phyloP scores from a whole-genome alignment of 495 filamentous ascomycete genomes.

The Niebla homalea region DNA sequence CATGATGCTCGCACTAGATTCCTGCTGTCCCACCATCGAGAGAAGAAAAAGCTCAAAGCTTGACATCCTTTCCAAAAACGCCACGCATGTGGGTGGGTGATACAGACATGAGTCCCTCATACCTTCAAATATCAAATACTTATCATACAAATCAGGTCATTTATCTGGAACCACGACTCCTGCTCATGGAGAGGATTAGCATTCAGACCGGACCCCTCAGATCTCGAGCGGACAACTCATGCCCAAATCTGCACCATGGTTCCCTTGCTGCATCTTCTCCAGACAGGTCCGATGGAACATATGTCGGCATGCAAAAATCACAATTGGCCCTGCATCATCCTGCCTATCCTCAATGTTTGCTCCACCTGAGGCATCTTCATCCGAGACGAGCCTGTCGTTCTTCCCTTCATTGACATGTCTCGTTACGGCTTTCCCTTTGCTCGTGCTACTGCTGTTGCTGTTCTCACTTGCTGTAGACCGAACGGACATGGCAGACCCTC shows the following conservation, averaged over 20 bases:
- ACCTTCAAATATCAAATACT: too few species aligned
- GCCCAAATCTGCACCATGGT: constrained; percentile 4
- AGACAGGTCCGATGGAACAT: constrained; percentile 39
- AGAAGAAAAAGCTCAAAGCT: too few species aligned
- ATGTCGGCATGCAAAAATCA: constrained; percentile 44
- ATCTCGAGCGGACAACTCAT: background rate
- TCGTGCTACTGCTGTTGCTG: background rate
- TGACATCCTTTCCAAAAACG: too few species aligned
- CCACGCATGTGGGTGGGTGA: too few species aligned
- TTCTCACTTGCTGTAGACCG: too few species aligned
- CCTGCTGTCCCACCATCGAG: too few species aligned
- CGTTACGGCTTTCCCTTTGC: constrained; percentile 8
- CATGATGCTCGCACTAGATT: too few species aligned
- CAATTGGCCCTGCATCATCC: constrained; percentile 21
- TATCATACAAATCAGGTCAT: too few species aligned
- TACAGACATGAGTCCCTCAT: too few species aligned
- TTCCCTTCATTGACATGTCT: background rate
- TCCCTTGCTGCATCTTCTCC: constrained; percentile 16
- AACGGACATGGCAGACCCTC: background rate
- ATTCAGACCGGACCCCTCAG: background rate
- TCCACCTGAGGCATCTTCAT: background rate
- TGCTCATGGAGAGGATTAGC: too few species aligned
- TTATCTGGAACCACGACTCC: too few species aligned
- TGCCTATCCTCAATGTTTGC: background rate
- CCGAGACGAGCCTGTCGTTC: background rate